Evolutionary conservation across 2,329 filamentous ascomycete species (phyloP).

Genomic region (Ceratocystis diversiconidia): DNA sequence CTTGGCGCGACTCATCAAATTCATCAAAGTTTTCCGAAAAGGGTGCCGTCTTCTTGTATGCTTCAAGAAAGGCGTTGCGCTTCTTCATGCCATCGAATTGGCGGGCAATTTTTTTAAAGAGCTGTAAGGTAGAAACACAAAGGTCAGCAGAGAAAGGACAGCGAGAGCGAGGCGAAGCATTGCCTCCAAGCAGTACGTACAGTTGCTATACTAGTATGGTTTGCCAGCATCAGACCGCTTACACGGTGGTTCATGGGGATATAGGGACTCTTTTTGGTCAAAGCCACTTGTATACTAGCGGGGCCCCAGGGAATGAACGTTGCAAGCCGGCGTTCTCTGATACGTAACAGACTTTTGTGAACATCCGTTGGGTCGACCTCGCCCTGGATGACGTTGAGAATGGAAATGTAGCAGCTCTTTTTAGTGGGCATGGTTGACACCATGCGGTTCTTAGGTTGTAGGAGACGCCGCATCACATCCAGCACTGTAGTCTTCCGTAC

Average conservation of each 20-base stretch:
- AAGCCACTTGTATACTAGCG: constrained; percentile 89
- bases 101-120: constrained; percentile 85
- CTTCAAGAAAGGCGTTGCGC: constrained; percentile 90
- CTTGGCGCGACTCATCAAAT: constrained; percentile 87
- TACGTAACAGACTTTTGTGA: constrained; percentile 92
- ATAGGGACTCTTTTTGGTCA: constrained; percentile 94
- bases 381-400: constrained; percentile 96
- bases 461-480: constrained; percentile 87
- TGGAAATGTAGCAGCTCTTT: constrained; percentile 97
- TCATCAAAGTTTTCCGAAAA: constrained; percentile 86
- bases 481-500: constrained; percentile 95
- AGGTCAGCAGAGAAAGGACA: neutral
- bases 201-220: constrained; percentile 93
- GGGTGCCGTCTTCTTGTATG: constrained; percentile 88
- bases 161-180: too few species aligned
- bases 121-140: constrained; percentile 26
- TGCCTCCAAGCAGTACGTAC: constrained; percentile 22
- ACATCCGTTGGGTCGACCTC: constrained; percentile 97
- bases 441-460: constrained; percentile 99
- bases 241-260: constrained; percentile 88
- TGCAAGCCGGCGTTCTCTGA: constrained; percentile 82
- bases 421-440: constrained; percentile 90
- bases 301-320: constrained; percentile 98
- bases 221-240: constrained; percentile 91
- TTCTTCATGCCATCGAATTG: constrained; percentile 93